Percentiles rank a stretch among this genome's conserved stretches.
Evolutionary conservation across 371 early-diverging fungal genomes (phyloP).

Genomic region (Mucor lusitanicus): DNA sequence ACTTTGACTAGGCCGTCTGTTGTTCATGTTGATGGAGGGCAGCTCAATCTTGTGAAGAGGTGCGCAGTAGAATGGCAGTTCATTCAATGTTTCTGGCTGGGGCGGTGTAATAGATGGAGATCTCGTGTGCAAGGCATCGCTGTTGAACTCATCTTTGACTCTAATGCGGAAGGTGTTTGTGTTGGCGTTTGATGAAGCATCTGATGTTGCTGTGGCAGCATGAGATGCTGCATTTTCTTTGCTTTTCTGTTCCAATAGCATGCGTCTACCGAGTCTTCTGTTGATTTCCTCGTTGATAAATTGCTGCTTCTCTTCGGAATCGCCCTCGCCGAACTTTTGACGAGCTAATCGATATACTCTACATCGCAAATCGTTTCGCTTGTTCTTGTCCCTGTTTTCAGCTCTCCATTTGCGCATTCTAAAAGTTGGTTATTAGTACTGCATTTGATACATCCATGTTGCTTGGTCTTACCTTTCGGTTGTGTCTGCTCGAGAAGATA

Average conservation of each 20-base stretch:
- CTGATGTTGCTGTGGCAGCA: neutral
- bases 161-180: neutral
- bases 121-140: neutral
- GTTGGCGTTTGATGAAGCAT: neutral
- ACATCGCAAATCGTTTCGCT: constrained; percentile 68
- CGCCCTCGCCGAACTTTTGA: constrained; percentile 61
- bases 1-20: constrained; percentile 3
- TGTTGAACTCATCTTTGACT: neutral
- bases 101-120: neutral
- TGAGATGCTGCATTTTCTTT: neutral
- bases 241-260: constrained; percentile 20
- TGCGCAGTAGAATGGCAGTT: constrained; percentile 47
- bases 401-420: constrained; percentile 68
- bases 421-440: neutral
- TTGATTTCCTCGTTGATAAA: constrained; percentile 67
- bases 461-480: constrained; percentile 44
- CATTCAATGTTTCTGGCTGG: constrained; percentile 21
- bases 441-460: constrained; percentile 8
- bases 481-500: constrained; percentile 53
- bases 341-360: constrained; percentile 71
- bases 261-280: constrained; percentile 35
- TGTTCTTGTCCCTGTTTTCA: constrained; percentile 64
- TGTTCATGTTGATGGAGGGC: constrained; percentile 25
- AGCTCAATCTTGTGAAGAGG: constrained; percentile 37
- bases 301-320: constrained; percentile 58